phyloP scores from a whole-genome alignment of 805 yeast species.

The Brettanomyces anomalus region DNA sequence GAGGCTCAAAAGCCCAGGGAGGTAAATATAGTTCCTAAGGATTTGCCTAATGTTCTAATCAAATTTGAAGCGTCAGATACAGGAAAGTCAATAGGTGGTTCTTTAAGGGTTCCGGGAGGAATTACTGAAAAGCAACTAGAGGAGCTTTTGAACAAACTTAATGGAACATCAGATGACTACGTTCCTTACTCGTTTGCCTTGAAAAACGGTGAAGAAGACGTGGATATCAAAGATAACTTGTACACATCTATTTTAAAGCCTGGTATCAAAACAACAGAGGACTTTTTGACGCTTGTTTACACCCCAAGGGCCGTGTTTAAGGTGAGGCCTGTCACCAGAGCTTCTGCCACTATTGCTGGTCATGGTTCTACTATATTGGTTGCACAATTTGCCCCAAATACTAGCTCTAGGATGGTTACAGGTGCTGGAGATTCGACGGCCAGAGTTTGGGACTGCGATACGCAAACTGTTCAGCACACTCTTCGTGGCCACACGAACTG shows the following conservation, averaged over 20 bases:
- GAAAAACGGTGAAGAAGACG: slow-evolving; percentile 38
- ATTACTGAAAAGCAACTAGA: slow-evolving; percentile 81
- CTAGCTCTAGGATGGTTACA: slow-evolving; percentile 77
- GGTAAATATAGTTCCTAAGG: slow-evolving; percentile 62
- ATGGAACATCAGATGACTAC: slow-evolving; percentile 67
- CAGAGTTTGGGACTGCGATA: slow-evolving; percentile 92
- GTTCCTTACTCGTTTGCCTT: slow-evolving; percentile 85
- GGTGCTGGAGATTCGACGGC: slow-evolving; percentile 98
- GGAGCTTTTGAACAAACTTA: slow-evolving; percentile 72
- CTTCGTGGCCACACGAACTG: slow-evolving; percentile 82
- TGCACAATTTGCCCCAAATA: slow-evolving; percentile 87
- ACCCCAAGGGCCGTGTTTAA: slow-evolving; percentile 94
- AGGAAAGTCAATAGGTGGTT: slow-evolving; percentile 78
- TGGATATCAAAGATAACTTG: slow-evolving; percentile 72
- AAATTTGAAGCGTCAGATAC: slow-evolving; percentile 91
- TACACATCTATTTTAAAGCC: slow-evolving; percentile 81
- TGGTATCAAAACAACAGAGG: slow-evolving; percentile 83
- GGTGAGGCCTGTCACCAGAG: slow-evolving; percentile 83
- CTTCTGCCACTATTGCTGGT: slow-evolving; percentile 89
- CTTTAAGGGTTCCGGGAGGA: slow-evolving; percentile 85
- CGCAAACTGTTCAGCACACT: slow-evolving; percentile 82
- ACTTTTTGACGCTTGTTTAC: slow-evolving; percentile 78
- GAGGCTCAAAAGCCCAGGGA: slow-evolving; percentile 78
- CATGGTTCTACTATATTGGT: slow-evolving; percentile 92
- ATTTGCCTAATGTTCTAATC: slow-evolving; percentile 79